Evolutionary conservation across 164 flowering plant genomes (phyloP), one percentile per base, ranked within the genome.

Genomic region (Taxillus chinensis): DNA sequence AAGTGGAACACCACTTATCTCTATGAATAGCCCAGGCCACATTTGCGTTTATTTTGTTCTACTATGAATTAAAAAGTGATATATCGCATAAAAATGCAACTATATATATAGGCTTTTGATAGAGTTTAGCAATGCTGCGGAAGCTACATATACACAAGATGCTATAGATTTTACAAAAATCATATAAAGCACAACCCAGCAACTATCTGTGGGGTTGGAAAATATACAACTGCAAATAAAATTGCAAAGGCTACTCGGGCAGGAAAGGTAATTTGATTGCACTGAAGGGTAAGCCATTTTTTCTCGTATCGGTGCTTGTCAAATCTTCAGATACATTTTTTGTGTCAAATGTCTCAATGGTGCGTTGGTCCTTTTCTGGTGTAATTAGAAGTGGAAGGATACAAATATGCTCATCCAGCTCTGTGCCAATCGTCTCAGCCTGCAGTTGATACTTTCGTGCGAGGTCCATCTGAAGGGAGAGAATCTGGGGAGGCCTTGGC

Each of bases 181-280:
- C 27, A 27, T 27, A 27, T 27, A 27, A 27, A 27, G 27, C 27
- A 27, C 27, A 27, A 27, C 27, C 27, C 27, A 27, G 2, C 27
- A 27, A 27, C 27, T 27, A 27, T 0, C 27, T 27, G 27, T 2
- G 27, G 27, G 27, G 27, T 27, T 27, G 27, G 27, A 27, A 27
- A 27, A 27, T 27, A 27, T 27, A 27, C 27, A 27, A 11, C 51
- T 9, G 46, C 10, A 48, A 48, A 11, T 11, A 48, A 11, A 11
- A 48, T 48, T 48, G 9, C 51, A 48, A 14, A 5, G 17, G 27
- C 60, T 80, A 80, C 17, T 87, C 95, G 59, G 96, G 84, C 6
- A 92, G 79, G n/a, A 89, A 62, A 53, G 96, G 98, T 73, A 92
- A 82, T 68, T 78, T 79, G 56, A 77, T 83, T 17, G 80, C 62